Evolutionary conservation across 768 basidiomycete genomes (phyloP).

Genomic region (Clitopilus hobsonii): DNA sequence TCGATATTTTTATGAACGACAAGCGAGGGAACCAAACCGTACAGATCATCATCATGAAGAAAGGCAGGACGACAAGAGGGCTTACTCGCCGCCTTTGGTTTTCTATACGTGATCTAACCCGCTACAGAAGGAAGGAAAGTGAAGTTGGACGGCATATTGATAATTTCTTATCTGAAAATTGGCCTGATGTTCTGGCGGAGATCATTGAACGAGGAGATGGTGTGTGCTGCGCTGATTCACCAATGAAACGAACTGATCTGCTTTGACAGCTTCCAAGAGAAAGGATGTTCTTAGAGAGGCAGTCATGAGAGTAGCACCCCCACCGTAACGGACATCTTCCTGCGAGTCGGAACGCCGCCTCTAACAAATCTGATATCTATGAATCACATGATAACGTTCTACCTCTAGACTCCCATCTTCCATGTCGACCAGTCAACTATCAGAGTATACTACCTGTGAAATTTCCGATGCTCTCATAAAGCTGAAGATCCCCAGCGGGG

Average conservation of each 20-base stretch:
- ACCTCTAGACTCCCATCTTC: background rate
- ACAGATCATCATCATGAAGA: slow-evolving; percentile 4
- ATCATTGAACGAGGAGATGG: slow-evolving; percentile 3
- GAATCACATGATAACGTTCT: background rate
- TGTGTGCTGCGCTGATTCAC: background rate
- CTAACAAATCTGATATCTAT: background rate
- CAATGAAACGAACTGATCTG: background rate
- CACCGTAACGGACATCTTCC: background rate
- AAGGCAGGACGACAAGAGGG: background rate
- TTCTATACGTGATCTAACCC: background rate
- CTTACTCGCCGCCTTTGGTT: slow-evolving; percentile 5
- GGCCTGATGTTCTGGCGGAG: slow-evolving; percentile 6
- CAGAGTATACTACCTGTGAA: slow-evolving; percentile 67
- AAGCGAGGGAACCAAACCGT: slow-evolving; percentile 4
- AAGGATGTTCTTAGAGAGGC: background rate
- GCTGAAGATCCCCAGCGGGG: slow-evolving; percentile 66
- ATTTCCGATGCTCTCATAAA: slow-evolving; percentile 88
- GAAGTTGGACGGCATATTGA: background rate
- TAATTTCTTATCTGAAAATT: slow-evolving; percentile 3
- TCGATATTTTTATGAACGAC: slow-evolving; percentile 3
- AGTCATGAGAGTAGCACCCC: background rate
- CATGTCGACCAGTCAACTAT: slow-evolving; percentile 20
- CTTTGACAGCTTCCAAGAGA: background rate
- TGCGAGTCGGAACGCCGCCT: background rate
- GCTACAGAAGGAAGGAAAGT: background rate